phyloP scores from a whole-genome alignment of 768 basidiomycete genomes.

The Pleurotus pulmonarius region DNA sequence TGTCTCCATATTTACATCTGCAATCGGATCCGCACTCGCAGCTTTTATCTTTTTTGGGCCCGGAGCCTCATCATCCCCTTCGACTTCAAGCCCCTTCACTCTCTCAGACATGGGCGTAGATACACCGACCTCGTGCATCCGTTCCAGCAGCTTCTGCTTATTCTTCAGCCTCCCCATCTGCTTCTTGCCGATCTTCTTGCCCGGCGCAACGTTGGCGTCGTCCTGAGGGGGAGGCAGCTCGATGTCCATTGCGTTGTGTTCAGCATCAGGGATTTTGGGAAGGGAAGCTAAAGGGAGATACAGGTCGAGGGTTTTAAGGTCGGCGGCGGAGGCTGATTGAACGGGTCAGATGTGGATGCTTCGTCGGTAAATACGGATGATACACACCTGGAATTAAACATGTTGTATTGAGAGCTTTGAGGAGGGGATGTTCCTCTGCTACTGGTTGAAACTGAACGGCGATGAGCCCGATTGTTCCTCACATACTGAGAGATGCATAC shows the following conservation, averaged over 20 bases:
- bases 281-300: constrained; percentile 55
- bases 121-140: constrained; percentile 16
- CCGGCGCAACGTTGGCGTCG: not conserved
- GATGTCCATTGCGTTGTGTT: constrained; percentile 36
- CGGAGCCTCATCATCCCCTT: constrained; percentile 22
- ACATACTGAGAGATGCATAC: constrained; percentile 20
- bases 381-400: constrained; percentile 44
- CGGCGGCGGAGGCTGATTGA: constrained; percentile 40
- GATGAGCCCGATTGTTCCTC: constrained; percentile 1
- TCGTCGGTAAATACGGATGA: not conserved
- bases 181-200: constrained; percentile 36
- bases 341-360: not conserved
- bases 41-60: constrained; percentile 33
- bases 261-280: constrained; percentile 54
- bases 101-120: not conserved
- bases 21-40: constrained; percentile 17
- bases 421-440: constrained; percentile 19
- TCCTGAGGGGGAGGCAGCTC: constrained; percentile 15
- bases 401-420: constrained; percentile 41
- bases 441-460: not conserved
- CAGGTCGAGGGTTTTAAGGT: constrained; percentile 52
- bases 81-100: not conserved
- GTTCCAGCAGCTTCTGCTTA: constrained; percentile 41
- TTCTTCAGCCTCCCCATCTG: constrained; percentile 48
- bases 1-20: constrained; percentile 17